A percentile compares a stretch with the other conserved stretches of the same genome.
Evolutionary conservation across 441 rosid species (phyloP).

Genomic region (Melastoma candidum): DNA sequence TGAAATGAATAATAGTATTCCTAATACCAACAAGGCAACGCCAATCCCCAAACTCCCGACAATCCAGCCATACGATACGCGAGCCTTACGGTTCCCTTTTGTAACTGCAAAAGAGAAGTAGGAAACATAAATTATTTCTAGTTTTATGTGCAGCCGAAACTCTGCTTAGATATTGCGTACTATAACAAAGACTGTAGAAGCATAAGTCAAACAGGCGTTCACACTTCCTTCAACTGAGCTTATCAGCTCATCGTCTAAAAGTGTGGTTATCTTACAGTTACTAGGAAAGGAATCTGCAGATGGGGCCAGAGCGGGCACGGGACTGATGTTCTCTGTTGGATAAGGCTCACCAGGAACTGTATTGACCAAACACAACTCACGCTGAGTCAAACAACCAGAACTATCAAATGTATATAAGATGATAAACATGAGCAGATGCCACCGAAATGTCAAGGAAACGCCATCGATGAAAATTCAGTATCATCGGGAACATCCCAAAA

Average conservation of each 20-base stretch:
- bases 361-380: slow-evolving; percentile 2
- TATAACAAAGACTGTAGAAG: too few relatives aligned
- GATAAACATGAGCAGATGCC: too few relatives aligned
- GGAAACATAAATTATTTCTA: too few relatives aligned
- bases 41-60: slow-evolving; percentile 66
- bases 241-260: too few relatives aligned
- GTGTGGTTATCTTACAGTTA: slow-evolving; percentile 5
- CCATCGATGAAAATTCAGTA: too few relatives aligned
- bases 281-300: slow-evolving; percentile 41
- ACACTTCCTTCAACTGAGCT: too few relatives aligned
- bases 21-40: slow-evolving; percentile 44
- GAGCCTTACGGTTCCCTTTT: slow-evolving; percentile 37
- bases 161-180: too few relatives aligned
- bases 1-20: slow-evolving; percentile 40
- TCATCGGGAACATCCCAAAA: too few relatives aligned
- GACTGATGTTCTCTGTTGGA: slow-evolving; percentile 36
- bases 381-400: background rate
- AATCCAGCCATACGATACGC: slow-evolving; percentile 73
- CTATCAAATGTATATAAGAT: background rate
- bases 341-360: slow-evolving; percentile 87
- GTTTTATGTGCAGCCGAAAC: too few relatives aligned
- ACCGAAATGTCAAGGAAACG: too few relatives aligned
- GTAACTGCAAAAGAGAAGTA: slow-evolving; percentile 33
- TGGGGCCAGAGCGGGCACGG: slow-evolving; percentile 47
- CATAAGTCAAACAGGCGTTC: too few relatives aligned